Percentiles rank a stretch among this genome's conserved stretches.
Conservation (phyloP, 2,329 filamentous ascomycete species). For the Aspergillus candidus region DNA sequence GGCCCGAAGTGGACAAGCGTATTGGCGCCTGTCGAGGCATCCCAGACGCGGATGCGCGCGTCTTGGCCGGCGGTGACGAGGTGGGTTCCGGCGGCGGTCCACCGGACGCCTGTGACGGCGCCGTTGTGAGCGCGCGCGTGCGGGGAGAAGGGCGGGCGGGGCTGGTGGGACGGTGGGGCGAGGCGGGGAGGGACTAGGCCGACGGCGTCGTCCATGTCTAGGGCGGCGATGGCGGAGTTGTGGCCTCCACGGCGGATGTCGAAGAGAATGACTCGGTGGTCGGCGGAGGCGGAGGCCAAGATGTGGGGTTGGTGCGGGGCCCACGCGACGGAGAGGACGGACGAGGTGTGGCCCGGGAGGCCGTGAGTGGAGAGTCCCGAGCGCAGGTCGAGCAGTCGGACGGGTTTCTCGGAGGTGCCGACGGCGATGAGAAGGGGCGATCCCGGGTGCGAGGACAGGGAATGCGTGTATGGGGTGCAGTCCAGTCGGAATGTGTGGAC, state of each 20-base stretch:
- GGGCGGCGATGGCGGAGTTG: constrained; percentile 65
- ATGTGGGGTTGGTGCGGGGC: constrained; percentile 73
- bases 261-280: constrained; percentile 79
- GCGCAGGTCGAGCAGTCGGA: constrained; percentile 78
- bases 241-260: constrained; percentile 67
- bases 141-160: constrained; percentile 40
- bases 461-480: constrained; percentile 55
- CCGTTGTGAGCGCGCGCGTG: constrained; percentile 64
- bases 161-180: constrained; percentile 21
- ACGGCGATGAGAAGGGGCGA: constrained; percentile 75
- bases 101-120: constrained; percentile 76
- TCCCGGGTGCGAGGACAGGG: constrained; percentile 61
- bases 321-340: constrained; percentile 69
- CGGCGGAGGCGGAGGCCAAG: constrained; percentile 75
- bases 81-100: constrained; percentile 72
- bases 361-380: constrained; percentile 71
- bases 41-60: constrained; percentile 78
- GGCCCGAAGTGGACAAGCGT: constrained; percentile 85
- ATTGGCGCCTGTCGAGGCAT: constrained; percentile 72
- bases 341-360: constrained; percentile 60
- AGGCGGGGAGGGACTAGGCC: constrained; percentile 50
- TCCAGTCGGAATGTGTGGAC: constrained; percentile 43
- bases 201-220: constrained; percentile 78
- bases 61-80: constrained; percentile 80
- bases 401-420: constrained; percentile 76